phyloP scores from a whole-genome alignment of 2,329 filamentous ascomycete genomes.

The Diaporthe batatas region DNA sequence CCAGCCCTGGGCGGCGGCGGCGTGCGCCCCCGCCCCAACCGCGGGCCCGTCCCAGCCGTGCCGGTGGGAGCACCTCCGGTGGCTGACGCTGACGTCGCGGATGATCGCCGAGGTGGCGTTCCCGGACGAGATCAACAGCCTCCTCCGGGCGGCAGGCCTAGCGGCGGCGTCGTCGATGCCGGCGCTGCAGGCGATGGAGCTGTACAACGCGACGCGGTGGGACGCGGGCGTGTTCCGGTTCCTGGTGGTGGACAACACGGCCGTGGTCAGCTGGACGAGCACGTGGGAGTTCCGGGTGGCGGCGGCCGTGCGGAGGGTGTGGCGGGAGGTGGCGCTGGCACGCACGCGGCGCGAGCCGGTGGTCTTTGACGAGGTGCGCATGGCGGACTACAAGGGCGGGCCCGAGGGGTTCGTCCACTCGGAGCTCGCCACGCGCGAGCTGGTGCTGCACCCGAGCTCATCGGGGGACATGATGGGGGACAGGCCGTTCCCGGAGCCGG shows the following conservation, averaged over 20 bases:
- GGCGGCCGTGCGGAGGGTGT: conserved; percentile 32
- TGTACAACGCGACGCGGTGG: conserved; percentile 46
- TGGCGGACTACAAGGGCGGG: conserved; percentile 29
- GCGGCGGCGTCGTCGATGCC: conserved; percentile 48
- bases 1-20: conserved; percentile 40
- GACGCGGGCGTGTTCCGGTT: conserved; percentile 49
- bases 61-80: conserved; percentile 46
- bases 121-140: conserved; percentile 44
- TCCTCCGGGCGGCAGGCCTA: conserved; percentile 44
- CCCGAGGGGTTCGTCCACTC: conserved; percentile 41
- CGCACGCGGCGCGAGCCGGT: conserved; percentile 35
- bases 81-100: conserved; percentile 47
- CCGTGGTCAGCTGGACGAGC: conserved; percentile 42
- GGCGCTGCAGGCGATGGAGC: conserved; percentile 45
- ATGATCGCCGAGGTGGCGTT: conserved; percentile 43
- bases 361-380: conserved; percentile 39
- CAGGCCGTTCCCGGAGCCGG: conserved; percentile 36
- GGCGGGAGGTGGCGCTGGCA: conserved; percentile 40
- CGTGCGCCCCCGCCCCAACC: background rate
- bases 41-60: conserved; percentile 24
- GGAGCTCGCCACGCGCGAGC: conserved; percentile 39
- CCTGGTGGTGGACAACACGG: conserved; percentile 37
- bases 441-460: conserved; percentile 37
- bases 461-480: conserved; percentile 39
- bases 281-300: conserved; percentile 41